A percentile compares a stretch with the other conserved stretches of the same genome.
Conservation (phyloP, 345 rosid genomes). For the Eutrema japonicum region DNA sequence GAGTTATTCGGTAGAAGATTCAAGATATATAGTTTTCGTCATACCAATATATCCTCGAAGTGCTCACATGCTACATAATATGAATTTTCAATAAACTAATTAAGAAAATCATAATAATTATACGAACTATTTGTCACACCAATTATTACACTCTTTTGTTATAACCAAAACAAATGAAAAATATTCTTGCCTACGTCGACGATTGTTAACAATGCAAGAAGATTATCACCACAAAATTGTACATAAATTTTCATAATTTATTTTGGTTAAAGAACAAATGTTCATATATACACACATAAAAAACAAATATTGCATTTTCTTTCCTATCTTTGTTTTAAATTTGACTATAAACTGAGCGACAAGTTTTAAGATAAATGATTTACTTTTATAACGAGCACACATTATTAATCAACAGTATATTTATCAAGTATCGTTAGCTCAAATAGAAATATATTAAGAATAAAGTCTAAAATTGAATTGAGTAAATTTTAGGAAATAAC, state of each 20-base stretch:
- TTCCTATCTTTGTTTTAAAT: neutral
- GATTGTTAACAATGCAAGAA: slow-evolving; percentile 13
- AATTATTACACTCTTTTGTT: slow-evolving; percentile 23
- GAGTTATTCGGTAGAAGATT: slow-evolving; percentile 32
- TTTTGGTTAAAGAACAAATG: slow-evolving; percentile 1
- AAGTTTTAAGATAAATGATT: neutral
- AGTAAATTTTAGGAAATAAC: too few relatives aligned
- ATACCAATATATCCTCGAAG: slow-evolving; percentile 38
- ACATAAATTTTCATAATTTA: neutral
- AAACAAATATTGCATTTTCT: neutral
- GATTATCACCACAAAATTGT: slow-evolving; percentile 5
- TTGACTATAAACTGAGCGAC: neutral
- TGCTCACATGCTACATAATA: slow-evolving; percentile 33
- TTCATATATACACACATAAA: neutral
- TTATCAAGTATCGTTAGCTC: too few relatives aligned
- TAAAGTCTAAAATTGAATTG: too few relatives aligned
- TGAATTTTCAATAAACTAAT: slow-evolving; percentile 4
- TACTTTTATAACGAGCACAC: neutral
- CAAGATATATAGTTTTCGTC: slow-evolving; percentile 35
- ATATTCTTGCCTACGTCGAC: slow-evolving; percentile 27
- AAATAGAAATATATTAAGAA: too few relatives aligned
- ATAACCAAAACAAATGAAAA: slow-evolving; percentile 15
- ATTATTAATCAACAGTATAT: neutral
- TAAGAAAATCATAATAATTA: slow-evolving; percentile 19
- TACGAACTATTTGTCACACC: slow-evolving; percentile 30